phyloP scores from a whole-genome alignment of 177 flowering plant species.

The Telopea speciosissima region DNA sequence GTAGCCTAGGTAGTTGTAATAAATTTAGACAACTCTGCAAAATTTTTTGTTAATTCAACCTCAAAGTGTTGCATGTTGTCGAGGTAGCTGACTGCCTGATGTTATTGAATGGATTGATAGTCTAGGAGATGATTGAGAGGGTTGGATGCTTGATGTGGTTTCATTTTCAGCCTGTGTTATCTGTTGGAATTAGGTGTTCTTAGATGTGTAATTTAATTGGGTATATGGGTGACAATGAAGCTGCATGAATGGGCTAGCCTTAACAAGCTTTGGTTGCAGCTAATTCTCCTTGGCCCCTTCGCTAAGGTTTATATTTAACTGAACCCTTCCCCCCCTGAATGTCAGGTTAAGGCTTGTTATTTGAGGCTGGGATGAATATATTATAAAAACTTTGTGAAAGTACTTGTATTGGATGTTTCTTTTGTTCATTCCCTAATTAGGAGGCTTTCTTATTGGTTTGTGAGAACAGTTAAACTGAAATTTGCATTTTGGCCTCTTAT shows the following conservation, averaged over 20 bases:
- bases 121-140: neutral
- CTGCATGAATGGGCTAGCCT: too few relatives aligned
- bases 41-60: neutral
- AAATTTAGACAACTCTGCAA: neutral
- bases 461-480: neutral
- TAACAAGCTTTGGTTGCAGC: too few relatives aligned
- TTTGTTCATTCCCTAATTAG: too few relatives aligned
- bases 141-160: neutral
- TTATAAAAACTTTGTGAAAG: neutral
- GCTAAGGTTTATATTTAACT: neutral
- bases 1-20: neutral
- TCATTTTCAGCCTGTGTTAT: neutral
- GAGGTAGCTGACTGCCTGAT: neutral
- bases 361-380: neutral
- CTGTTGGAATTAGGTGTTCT: neutral
- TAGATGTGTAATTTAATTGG: neutral
- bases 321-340: neutral
- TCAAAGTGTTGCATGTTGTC: neutral
- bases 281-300: neutral
- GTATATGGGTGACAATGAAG: neutral
- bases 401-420: too few relatives aligned
- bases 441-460: too few relatives aligned
- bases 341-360: neutral
- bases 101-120: neutral
- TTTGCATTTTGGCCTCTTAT: neutral